Percentiles rank a stretch among this genome's conserved stretches.
Conservation (phyloP, 1,139 yeast genomes). For the Nakaseomyces uthaithaninus region DNA sequence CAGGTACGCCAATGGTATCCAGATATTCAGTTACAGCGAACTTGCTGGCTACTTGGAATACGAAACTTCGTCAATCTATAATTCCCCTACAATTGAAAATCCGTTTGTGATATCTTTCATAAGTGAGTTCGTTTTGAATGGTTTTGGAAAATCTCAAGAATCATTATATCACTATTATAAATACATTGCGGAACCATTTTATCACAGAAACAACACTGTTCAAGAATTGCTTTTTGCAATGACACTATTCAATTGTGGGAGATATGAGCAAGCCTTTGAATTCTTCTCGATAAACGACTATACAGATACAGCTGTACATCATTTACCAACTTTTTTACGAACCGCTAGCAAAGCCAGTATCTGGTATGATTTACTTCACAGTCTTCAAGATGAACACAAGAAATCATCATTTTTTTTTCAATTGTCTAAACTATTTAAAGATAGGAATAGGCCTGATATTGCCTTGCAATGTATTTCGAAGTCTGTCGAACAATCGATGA, state of each 20-base stretch:
- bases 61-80: constrained; percentile 16
- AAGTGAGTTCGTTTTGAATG: constrained; percentile 16
- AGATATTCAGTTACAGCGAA: constrained; percentile 21
- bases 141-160: constrained; percentile 7
- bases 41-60: constrained; percentile 20
- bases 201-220: constrained; percentile 15
- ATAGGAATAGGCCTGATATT: constrained; percentile 15
- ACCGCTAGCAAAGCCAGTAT: constrained; percentile 10
- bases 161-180: constrained; percentile 14
- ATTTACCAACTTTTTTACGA: constrained; percentile 19
- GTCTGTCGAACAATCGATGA: constrained; percentile 25
- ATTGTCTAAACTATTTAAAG: constrained; percentile 19
- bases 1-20: constrained; percentile 22
- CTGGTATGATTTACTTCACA: constrained; percentile 22
- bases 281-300: constrained; percentile 23
- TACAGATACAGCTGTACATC: constrained; percentile 12
- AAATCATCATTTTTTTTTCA: constrained; percentile 18
- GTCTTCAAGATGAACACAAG: constrained; percentile 15
- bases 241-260: constrained; percentile 22
- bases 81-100: constrained; percentile 14
- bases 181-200: constrained; percentile 19
- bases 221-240: constrained; percentile 28
- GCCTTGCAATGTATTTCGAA: constrained; percentile 26
- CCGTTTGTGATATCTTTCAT: constrained; percentile 21
- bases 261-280: constrained; percentile 22